Evolutionary conservation across 2,329 filamentous ascomycete species (phyloP).

Genomic region (Pseudocercospora crystallina): DNA sequence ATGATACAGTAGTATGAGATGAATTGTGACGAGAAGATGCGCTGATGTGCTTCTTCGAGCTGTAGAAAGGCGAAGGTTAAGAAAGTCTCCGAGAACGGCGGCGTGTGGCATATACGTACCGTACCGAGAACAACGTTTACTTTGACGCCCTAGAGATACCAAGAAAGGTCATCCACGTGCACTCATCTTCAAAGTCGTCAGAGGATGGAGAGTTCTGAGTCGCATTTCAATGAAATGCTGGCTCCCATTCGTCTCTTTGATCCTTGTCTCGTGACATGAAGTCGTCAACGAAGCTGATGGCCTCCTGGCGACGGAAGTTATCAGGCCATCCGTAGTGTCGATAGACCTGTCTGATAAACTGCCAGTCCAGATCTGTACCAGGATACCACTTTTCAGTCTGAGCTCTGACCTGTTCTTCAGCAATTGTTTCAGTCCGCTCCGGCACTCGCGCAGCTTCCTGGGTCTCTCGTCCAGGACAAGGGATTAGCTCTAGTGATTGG

Average conservation of each 20-base stretch:
- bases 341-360: conserved; percentile 4
- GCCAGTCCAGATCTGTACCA: conserved; percentile 3
- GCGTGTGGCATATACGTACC: no score
- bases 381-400: conserved; percentile 1
- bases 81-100: no score
- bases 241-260: background rate
- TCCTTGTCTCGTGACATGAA: background rate
- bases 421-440: background rate
- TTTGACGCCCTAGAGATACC: no score
- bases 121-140: no score
- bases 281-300: background rate
- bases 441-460: background rate
- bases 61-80: no score
- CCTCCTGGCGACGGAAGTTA: background rate
- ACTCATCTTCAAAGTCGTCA: no score
- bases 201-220: no score
- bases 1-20: no score
- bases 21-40: no score
- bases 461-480: background rate
- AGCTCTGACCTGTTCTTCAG: background rate
- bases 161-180: no score
- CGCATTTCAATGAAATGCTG: background rate
- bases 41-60: no score
- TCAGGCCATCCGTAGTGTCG: background rate
- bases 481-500: background rate